Conservation (phyloP, 2,329 filamentous ascomycete species). For the Aspergillus arachidicola region DNA sequence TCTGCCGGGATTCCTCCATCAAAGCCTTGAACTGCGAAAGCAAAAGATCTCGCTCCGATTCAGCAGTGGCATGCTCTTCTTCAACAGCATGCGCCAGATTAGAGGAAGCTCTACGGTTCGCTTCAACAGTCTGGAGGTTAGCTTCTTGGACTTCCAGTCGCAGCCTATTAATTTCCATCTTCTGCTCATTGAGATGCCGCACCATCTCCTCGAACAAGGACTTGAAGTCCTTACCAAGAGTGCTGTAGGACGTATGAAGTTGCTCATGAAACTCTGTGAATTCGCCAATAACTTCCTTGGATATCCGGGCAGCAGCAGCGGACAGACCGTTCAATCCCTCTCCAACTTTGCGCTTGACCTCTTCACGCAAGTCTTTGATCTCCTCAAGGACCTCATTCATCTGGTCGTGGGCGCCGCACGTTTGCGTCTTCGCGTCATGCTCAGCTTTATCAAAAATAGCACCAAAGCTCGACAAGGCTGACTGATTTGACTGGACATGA, state of each 20-base stretch:
- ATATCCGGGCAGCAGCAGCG: constrained; percentile 81
- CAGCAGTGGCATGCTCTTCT: constrained; percentile 74
- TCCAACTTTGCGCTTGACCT: constrained; percentile 83
- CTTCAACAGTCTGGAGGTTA: constrained; percentile 66
- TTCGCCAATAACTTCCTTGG: constrained; percentile 84
- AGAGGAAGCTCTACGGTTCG: constrained; percentile 67
- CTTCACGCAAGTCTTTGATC: constrained; percentile 84
- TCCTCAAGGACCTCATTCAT: constrained; percentile 92
- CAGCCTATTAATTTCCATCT: constrained; percentile 72
- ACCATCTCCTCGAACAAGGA: constrained; percentile 79
- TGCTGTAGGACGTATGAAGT: constrained; percentile 81
- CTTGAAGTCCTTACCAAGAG: constrained; percentile 84
- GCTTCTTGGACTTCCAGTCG: constrained; percentile 72
- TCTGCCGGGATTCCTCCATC: constrained; percentile 71
- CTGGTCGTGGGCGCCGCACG: constrained; percentile 67
- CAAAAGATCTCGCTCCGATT: constrained; percentile 72
- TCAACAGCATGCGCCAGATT: constrained; percentile 70
- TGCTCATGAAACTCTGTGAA: constrained; percentile 81
- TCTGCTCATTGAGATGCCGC: constrained; percentile 73
- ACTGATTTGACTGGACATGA: constrained; percentile 70
- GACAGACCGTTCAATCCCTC: constrained; percentile 83
- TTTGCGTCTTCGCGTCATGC: constrained; percentile 61
- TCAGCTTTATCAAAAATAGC: constrained; percentile 69
- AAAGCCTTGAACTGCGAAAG: constrained; percentile 77
- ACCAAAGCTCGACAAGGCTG: constrained; percentile 70